Conservation (phyloP, 2,329 filamentous ascomycete genomes). For the Alternaria panax region DNA sequence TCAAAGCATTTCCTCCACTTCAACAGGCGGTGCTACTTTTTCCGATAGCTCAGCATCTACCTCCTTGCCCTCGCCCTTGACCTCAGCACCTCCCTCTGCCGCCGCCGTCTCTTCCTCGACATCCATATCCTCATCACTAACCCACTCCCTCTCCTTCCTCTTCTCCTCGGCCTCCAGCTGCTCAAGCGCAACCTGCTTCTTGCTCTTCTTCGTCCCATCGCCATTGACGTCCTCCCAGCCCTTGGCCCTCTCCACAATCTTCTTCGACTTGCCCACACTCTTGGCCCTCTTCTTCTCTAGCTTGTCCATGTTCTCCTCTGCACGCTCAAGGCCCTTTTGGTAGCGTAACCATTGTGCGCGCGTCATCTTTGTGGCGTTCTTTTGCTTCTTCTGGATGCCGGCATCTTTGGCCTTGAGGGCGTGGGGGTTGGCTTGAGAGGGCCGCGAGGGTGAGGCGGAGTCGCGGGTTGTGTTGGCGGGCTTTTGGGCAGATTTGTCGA, state of each 20-base stretch:
- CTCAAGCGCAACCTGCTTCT: conserved; percentile 26
- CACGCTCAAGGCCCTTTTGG: conserved; percentile 58
- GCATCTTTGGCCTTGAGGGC: conserved; percentile 73
- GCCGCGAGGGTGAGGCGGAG: conserved; percentile 35
- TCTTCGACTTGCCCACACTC: conserved; percentile 58
- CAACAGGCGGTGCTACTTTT: conserved; percentile 22
- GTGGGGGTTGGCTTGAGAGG: conserved; percentile 50
- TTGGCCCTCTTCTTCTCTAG: conserved; percentile 63
- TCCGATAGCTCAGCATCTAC: conserved; percentile 20
- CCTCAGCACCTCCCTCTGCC: neutral
- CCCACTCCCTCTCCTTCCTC: conserved; percentile 33
- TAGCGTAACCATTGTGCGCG: conserved; percentile 62
- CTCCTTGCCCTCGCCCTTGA: conserved; percentile 27
- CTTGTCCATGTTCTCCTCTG: conserved; percentile 62
- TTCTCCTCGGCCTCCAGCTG: conserved; percentile 20
- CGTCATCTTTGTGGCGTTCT: conserved; percentile 52
- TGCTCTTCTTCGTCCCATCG: conserved; percentile 26
- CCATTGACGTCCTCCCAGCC: conserved; percentile 51
- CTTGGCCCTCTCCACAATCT: conserved; percentile 57
- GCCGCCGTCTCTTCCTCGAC: conserved; percentile 6
- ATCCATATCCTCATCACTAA: conserved; percentile 43
- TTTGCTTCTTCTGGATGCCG: conserved; percentile 75
- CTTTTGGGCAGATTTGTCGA: conserved; percentile 72
- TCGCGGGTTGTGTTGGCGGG: conserved; percentile 47
- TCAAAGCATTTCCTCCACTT: conserved; percentile 42